phyloP scores from a whole-genome alignment of 1,284 basidiomycete genomes.

The Tilletiaria anomala region DNA sequence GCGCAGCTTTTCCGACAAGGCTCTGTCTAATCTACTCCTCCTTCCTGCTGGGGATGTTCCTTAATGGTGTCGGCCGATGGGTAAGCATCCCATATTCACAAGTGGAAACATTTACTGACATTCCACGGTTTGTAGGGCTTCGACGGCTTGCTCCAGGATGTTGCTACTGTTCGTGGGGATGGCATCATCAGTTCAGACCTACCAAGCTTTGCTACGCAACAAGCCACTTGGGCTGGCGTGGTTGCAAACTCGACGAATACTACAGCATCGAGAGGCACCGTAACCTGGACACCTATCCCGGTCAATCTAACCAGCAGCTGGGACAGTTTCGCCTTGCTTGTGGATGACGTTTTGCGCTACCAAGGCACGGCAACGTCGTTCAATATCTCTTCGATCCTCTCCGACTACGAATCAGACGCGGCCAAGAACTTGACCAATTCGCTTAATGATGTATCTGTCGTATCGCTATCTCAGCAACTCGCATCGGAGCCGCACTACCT shows the following conservation, averaged over 20 bases:
- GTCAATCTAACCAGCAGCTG: conserved; percentile 1
- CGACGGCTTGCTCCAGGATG: conserved; percentile 63
- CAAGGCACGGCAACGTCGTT: conserved; percentile 47
- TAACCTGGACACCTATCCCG: conserved; percentile 2
- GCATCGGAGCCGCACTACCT: conserved; percentile 56
- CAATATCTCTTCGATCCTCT: conserved; percentile 12
- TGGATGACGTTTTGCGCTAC: conserved; percentile 72
- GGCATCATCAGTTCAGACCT: conserved; percentile 55
- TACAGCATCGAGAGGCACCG: neutral
- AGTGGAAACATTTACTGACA: too few relatives aligned
- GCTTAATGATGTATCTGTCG: neutral
- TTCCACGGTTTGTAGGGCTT: too few relatives aligned
- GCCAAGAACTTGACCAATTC: neutral
- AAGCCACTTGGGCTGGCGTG: conserved; percentile 44
- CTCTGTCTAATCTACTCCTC: conserved; percentile 64
- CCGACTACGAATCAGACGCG: neutral
- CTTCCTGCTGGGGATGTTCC: conserved; percentile 64
- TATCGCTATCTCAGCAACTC: conserved; percentile 49
- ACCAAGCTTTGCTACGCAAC: conserved; percentile 57
- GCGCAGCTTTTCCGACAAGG: conserved; percentile 65
- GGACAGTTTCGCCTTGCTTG: conserved; percentile 59
- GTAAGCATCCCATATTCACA: conserved; percentile 53
- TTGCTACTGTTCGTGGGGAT: conserved; percentile 59
- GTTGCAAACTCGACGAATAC: conserved; percentile 4
- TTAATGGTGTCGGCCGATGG: conserved; percentile 38